Percentiles rank a stretch among this genome's conserved stretches.
Conservation (phyloP, 768 basidiomycete genomes). For the Termitomyces heimii region DNA sequence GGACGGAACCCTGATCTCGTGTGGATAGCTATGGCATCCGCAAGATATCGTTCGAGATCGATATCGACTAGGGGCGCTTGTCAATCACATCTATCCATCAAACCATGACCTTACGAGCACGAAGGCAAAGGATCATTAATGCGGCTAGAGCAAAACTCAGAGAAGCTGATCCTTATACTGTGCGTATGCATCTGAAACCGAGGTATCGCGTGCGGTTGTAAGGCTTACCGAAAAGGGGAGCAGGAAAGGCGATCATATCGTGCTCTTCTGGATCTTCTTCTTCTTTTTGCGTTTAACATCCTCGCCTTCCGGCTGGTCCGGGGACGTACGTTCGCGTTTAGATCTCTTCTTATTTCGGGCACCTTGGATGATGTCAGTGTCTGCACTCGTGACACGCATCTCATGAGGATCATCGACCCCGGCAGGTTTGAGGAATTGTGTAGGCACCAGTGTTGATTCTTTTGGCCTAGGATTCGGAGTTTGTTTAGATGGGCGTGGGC, state of each 20-base stretch:
- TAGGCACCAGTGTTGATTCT: background rate
- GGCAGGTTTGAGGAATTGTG: conserved; percentile 47
- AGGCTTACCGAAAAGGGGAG: background rate
- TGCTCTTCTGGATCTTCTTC: conserved; percentile 14
- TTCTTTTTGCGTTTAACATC: conserved; percentile 29
- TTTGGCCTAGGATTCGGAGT: background rate
- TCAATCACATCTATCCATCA: conserved; percentile 1
- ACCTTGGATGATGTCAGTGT: conserved; percentile 17
- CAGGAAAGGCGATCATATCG: conserved; percentile 1
- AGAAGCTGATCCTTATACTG: background rate
- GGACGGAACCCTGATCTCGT: background rate
- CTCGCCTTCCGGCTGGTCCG: conserved; percentile 16
- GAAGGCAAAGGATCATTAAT: background rate
- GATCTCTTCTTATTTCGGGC: conserved; percentile 21
- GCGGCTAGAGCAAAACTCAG: background rate
- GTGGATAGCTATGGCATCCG: background rate
- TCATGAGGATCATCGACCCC: conserved; percentile 47
- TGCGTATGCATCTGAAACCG: background rate
- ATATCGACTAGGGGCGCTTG: background rate
- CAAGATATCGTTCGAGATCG: background rate
- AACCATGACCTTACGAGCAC: background rate
- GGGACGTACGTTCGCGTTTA: conserved; percentile 23
- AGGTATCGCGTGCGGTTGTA: background rate
- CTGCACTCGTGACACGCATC: conserved; percentile 1
- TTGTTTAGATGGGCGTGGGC: conserved; percentile 23